Conservation (phyloP, 2,329 filamentous ascomycete species). For the Penicillium oxalicum region DNA sequence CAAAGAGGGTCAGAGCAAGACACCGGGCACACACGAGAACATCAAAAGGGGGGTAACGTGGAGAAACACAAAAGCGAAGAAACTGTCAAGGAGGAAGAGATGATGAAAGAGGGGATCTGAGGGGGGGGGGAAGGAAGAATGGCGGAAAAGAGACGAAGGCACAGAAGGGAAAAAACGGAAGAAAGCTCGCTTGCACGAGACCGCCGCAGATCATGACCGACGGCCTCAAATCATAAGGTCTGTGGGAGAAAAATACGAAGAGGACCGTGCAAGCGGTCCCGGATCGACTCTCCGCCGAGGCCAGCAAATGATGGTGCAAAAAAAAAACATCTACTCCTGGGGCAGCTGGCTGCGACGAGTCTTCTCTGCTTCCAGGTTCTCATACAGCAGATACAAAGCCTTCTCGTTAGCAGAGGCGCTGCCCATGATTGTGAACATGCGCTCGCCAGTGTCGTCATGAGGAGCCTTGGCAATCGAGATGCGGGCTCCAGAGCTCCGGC, state of each 20-base stretch:
- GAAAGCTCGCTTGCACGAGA: slow-evolving; percentile 22
- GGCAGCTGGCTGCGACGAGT: slow-evolving; percentile 85
- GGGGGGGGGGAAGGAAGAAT: not conserved
- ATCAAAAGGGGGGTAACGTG: not conserved
- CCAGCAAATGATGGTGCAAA: not conserved
- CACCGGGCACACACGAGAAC: slow-evolving; percentile 3
- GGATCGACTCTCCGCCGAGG: slow-evolving; percentile 14
- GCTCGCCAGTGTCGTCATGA: slow-evolving; percentile 94
- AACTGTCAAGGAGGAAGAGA: not conserved
- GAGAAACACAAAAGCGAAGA: slow-evolving; percentile 6
- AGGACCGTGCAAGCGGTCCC: slow-evolving; percentile 15
- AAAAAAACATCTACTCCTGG: slow-evolving; percentile 43
- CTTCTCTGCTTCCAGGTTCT: slow-evolving; percentile 98
- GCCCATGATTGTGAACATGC: slow-evolving; percentile 99
- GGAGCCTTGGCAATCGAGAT: slow-evolving; percentile 97
- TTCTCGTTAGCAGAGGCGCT: slow-evolving; percentile 91
- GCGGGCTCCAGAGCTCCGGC: slow-evolving; percentile 89
- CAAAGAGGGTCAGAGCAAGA: slow-evolving; percentile 19
- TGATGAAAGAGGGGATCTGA: not conserved
- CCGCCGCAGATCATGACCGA: slow-evolving; percentile 27
- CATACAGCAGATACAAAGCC: slow-evolving; percentile 90
- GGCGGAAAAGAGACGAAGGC: not conserved
- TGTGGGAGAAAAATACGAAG: slow-evolving; percentile 15
- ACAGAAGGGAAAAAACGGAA: slow-evolving; percentile 18
- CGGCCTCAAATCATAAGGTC: slow-evolving; percentile 25